Evolutionary conservation across 2,329 filamentous ascomycete species (phyloP), one percentile per base, ranked within the genome.

Genomic region (Verticillium dahliae): DNA sequence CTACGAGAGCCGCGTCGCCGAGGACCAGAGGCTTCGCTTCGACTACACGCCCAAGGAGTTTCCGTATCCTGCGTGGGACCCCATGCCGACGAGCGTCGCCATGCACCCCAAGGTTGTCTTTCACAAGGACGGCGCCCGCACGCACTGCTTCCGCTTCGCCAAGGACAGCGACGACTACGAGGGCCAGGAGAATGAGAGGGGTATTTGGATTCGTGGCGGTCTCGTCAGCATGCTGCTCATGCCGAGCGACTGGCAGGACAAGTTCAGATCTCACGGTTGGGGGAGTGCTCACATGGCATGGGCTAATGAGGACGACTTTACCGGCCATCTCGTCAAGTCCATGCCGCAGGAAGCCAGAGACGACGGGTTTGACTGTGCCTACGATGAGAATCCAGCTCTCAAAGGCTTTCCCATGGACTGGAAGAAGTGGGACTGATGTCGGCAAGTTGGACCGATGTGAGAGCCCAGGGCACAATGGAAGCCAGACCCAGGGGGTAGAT

Each of bases 81-180:
- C 22, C n/a, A 22, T 55, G 50, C 50, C 50, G 18, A 27, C n/a
- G 18, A 67, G 66, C 67, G 73, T 37, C 72, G 61, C 9, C 60
- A 67, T 10, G 50, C 73, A 72, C 14, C 70, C 73, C 50, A 76
- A 75, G 69, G 64, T 76, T 1, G 72, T 76, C 6, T 76, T 76
- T 65, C 74, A 76, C 65, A 76, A 76, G 65, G 73, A 76, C 57
- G 69, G 70, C 6, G 63, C 54, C 1, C 63, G 61, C 11, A 76
- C 74, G 15, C 74, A 76, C 63, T 70, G 67, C 57, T 75, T 76
- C 68, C 73, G 75, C 14, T 74, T 75, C 60, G 70, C 65, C 6
- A 65, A 62, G 14, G 61, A 61, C 0, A 61, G 57, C 1, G 70
- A 72, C 6, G 70, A 69, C 2, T 27, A 22, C 1, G 62, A 71